Evolutionary conservation across 2,329 filamentous ascomycete genomes (phyloP), one percentile per base, ranked within the genome.

Genomic region (Botrytis fragariae): DNA sequence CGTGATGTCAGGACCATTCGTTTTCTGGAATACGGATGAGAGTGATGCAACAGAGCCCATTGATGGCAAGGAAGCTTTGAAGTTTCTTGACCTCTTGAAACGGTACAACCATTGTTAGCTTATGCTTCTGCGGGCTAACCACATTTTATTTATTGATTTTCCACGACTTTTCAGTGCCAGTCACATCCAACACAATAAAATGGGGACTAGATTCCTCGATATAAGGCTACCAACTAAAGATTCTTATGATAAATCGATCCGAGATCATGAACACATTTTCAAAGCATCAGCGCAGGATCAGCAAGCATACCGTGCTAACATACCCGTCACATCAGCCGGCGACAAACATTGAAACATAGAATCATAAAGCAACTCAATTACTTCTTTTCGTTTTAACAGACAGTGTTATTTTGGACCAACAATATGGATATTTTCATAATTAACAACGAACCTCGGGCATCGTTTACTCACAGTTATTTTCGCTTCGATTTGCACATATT

Each of bases 21-120:
- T 82, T 29, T 82, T 79, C 72, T 83, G 81, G 81, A 80, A 79
- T 48, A 78, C 81, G 8, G 76, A 79, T 44, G 42, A 70, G 14
- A 76, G 75, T 72, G 72, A 62, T 20, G 72, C 73, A 51, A 69
- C 70, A 4, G 48, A 68, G 4, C 68, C 72, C 22, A 75, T 77
- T 37, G 61, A 76, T 22, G 62, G 63, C n/a, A 59, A 75, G 8
- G 77, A 79, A n/a, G 76, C 77, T 14, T 63, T 79, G 20, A 62
- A 77, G 7, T 80, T 79, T 73, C 68, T 77, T 25, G 67, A 75
- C 1, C 25, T 42, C n/a, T 67, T 72, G 61, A 45, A 42, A 16
- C 25, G 8, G 5, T 1, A 44, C 3, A 62, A 37, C 4, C 39
- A 70, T 44, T 57, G 9, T 42, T 68, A 57, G 48, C 65, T 57